A percentile compares a stretch with the other conserved stretches of the same genome.
Conservation (phyloP, 2,329 filamentous ascomycete genomes). For the Fusarium pseudocircinatum region DNA sequence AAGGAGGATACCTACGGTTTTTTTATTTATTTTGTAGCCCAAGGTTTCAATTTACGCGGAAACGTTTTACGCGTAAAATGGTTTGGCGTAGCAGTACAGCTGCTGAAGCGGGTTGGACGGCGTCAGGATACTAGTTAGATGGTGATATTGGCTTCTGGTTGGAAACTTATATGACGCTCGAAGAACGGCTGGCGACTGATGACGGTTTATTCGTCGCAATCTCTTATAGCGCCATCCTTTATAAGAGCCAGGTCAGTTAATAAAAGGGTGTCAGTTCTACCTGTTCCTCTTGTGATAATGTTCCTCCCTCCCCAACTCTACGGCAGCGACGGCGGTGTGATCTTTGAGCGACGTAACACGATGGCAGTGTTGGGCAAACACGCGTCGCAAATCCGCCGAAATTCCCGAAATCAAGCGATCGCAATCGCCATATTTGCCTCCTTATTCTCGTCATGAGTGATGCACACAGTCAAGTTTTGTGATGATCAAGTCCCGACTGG, state of each 20-base stretch:
- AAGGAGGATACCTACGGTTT: fast-evolving
- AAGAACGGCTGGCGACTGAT: constrained; percentile 77
- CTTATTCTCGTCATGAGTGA: neutral
- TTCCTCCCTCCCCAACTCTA: neutral
- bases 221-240: constrained; percentile 78
- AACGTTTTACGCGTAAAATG: constrained; percentile 55
- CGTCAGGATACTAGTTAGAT: constrained; percentile 78
- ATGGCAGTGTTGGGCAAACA: neutral
- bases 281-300: too few relatives aligned
- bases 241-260: constrained; percentile 58
- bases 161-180: constrained; percentile 82
- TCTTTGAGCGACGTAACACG: neutral
- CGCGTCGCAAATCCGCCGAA: neutral
- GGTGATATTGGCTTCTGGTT: constrained; percentile 27
- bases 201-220: constrained; percentile 63
- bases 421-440: neutral
- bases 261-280: too few relatives aligned
- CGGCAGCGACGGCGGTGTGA: neutral
- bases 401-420: neutral
- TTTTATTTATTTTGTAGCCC: fast-evolving
- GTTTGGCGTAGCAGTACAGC: constrained; percentile 76
- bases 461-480: neutral
- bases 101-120: constrained; percentile 75
- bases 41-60: neutral
- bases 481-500: neutral